A percentile compares a stretch with the other conserved stretches of the same genome.
Evolutionary conservation across 768 basidiomycete genomes (phyloP).

Genomic region (Trametes meyenii): DNA sequence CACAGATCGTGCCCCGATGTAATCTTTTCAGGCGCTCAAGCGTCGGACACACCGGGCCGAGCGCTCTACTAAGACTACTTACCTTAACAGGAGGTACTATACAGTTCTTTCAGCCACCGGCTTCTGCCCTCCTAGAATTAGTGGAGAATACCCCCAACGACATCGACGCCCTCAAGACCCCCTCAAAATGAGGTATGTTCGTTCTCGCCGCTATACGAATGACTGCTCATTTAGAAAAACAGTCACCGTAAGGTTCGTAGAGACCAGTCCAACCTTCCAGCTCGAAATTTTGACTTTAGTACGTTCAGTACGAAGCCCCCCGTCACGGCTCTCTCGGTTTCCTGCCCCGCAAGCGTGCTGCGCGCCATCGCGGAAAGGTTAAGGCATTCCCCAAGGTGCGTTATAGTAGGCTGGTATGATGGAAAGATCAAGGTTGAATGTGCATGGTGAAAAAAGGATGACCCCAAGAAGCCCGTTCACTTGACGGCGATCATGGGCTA

Average conservation of each 20-base stretch:
- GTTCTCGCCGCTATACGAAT: background rate
- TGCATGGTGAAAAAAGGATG: constrained; percentile 66
- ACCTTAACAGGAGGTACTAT: constrained; percentile 23
- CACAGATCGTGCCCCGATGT: background rate
- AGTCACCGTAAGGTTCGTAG: constrained; percentile 86
- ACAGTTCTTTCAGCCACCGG: constrained; percentile 35
- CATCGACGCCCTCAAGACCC: constrained; percentile 32
- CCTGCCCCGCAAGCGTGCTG: constrained; percentile 94
- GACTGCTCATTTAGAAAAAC: constrained; percentile 27
- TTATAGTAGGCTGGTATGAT: background rate
- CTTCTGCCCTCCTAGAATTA: constrained; percentile 12
- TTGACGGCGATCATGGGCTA: constrained; percentile 98
- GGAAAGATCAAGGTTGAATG: background rate
- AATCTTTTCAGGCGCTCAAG: background rate
- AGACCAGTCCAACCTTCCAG: background rate
- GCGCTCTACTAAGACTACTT: background rate
- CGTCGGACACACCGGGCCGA: background rate
- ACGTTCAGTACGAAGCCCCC: constrained; percentile 89
- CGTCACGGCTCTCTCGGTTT: constrained; percentile 98
- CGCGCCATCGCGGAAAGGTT: constrained; percentile 98
- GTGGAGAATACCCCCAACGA: constrained; percentile 21
- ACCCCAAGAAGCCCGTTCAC: constrained; percentile 98
- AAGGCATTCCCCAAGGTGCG: constrained; percentile 98
- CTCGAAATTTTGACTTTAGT: constrained; percentile 25
- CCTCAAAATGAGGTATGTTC: constrained; percentile 44